Conservation (phyloP, 306 rosid species). For the Cicer judaicum region DNA sequence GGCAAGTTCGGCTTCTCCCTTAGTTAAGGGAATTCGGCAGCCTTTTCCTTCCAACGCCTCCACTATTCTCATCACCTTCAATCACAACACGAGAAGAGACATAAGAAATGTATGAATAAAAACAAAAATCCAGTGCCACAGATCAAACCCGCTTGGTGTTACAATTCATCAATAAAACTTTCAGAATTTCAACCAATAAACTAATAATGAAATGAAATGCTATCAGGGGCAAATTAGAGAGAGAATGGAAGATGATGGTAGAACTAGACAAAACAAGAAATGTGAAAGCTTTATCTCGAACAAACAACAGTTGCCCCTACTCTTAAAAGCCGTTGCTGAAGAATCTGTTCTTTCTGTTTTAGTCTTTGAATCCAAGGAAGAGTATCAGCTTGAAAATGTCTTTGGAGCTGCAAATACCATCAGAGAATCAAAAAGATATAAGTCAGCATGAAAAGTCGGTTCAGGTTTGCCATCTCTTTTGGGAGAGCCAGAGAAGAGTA, state of each 20-base stretch:
- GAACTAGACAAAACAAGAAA: constrained; percentile 10
- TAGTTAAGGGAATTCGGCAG: constrained; percentile 82
- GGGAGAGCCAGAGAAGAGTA: background rate
- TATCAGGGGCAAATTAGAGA: constrained; percentile 8
- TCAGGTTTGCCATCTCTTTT: background rate
- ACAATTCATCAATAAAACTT: constrained; percentile 30
- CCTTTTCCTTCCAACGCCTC: constrained; percentile 95
- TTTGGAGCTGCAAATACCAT: constrained; percentile 73
- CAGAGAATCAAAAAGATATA: constrained; percentile 11
- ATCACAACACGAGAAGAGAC: constrained; percentile 38
- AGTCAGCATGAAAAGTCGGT: constrained; percentile 26
- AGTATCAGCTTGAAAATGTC: constrained; percentile 95
- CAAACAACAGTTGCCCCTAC: constrained; percentile 49
- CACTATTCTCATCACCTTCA: constrained; percentile 87
- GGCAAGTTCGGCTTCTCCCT: constrained; percentile 91
- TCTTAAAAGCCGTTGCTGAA: constrained; percentile 86
- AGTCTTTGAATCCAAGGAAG: constrained; percentile 85
- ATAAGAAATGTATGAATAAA: background rate
- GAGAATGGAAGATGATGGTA: background rate
- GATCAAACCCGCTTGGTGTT: background rate
- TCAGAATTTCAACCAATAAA: constrained; percentile 28
- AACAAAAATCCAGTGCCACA: constrained; percentile 6
- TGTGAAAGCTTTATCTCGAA: constrained; percentile 21
- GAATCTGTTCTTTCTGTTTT: constrained; percentile 92
- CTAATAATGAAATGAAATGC: background rate